Conservation (phyloP, 495 filamentous ascomycete genomes). For the Aspergillus sclerotiicarbonarius region DNA sequence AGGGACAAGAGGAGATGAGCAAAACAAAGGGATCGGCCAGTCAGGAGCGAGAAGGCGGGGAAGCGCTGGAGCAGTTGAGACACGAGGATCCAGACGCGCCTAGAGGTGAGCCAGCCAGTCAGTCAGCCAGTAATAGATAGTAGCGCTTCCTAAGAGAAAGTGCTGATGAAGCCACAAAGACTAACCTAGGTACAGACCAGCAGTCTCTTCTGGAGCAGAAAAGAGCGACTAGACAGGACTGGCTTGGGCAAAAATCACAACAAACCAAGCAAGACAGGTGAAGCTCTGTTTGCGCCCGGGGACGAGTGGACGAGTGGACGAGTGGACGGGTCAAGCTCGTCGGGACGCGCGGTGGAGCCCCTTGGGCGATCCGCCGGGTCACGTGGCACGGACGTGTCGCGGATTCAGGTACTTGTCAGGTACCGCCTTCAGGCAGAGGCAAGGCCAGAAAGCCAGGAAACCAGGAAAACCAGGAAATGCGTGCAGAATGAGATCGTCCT, state of each 20-base stretch:
- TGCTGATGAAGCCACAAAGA: no score
- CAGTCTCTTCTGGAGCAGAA: no score
- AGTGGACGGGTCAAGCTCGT: constrained; percentile 4
- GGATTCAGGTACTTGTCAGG: not conserved
- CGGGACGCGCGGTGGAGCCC: constrained; percentile 10
- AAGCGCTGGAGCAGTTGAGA: not conserved
- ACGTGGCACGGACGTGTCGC: constrained; percentile 5
- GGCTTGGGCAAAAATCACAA: not conserved
- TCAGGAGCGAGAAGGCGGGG: constrained; percentile 10
- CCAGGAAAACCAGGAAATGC: no score
- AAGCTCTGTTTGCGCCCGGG: constrained; percentile 15
- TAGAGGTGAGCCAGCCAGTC: not conserved
- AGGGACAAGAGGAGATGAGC: constrained; percentile 8
- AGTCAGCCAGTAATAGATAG: not conserved
- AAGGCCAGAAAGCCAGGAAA: no score
- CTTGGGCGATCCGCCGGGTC: constrained; percentile 1
- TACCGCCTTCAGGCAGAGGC: no score
- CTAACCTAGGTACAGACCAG: no score
- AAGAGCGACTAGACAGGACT: no score
- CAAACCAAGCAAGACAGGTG: not conserved
- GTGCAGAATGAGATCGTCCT: no score
- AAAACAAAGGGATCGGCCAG: constrained; percentile 1
- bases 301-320: not conserved
- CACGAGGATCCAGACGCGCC: constrained; percentile 1
- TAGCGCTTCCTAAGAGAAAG: no score